phyloP scores from a whole-genome alignment of 106 monocot species.

The Allium fistulosum region DNA sequence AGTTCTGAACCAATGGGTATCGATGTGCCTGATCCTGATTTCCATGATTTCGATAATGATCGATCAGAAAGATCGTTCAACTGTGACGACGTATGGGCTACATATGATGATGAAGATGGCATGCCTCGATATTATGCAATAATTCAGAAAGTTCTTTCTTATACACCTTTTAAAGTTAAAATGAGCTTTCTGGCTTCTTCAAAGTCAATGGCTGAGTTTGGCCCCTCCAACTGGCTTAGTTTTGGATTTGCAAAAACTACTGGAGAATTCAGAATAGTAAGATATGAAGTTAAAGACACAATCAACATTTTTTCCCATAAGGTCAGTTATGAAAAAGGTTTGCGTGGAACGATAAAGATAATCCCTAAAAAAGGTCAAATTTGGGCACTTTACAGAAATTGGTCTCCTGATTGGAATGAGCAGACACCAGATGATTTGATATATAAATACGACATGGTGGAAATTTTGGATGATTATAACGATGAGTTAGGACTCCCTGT shows the following conservation, averaged over 20 bases:
- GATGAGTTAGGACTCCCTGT: slow-evolving; percentile 40
- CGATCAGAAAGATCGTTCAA: slow-evolving; percentile 18
- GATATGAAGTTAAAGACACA: slow-evolving; percentile 21
- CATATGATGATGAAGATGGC: slow-evolving; percentile 51
- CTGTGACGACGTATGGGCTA: slow-evolving; percentile 44
- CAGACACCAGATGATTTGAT: slow-evolving; percentile 51
- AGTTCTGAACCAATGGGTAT: slow-evolving; percentile 9
- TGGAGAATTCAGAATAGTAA: slow-evolving; percentile 49
- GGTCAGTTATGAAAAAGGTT: slow-evolving; percentile 49
- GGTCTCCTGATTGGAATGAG: slow-evolving; percentile 52
- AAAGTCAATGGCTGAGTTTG: slow-evolving; percentile 31
- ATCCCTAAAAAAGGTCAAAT: slow-evolving; percentile 59
- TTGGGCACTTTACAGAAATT: slow-evolving; percentile 74
- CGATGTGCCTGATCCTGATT: slow-evolving; percentile 39
- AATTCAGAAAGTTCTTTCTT: slow-evolving; percentile 31
- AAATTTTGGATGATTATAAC: slow-evolving; percentile 52
- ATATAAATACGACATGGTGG: slow-evolving; percentile 63
- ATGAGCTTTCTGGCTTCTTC: slow-evolving; percentile 34
- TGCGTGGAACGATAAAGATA: slow-evolving; percentile 49
- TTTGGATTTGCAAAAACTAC: slow-evolving; percentile 43
- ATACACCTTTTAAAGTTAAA: slow-evolving; percentile 24
- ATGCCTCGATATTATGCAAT: slow-evolving; percentile 63
- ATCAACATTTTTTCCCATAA: slow-evolving; percentile 66
- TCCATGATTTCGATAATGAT: slow-evolving; percentile 39
- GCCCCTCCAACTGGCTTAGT: slow-evolving; percentile 24